A percentile compares a stretch with the other conserved stretches of the same genome.
Evolutionary conservation across 75 land plant species (phyloP).

Genomic region (Selaginella moellendorffii): DNA sequence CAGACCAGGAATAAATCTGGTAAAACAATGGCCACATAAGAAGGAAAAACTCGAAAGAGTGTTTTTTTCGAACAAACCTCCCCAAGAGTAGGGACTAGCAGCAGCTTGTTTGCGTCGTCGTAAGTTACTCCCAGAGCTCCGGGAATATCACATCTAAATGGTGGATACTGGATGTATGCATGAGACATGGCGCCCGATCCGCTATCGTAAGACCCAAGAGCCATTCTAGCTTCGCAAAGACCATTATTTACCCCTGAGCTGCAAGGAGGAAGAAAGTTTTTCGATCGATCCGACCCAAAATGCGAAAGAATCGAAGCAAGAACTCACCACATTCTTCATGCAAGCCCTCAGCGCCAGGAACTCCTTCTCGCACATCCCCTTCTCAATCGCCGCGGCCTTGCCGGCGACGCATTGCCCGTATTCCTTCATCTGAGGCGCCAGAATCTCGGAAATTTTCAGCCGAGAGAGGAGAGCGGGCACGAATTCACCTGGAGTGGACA

Average conservation of each 20-base stretch:
- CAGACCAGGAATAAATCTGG: constrained; percentile 77
- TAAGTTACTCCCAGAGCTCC: constrained; percentile 59
- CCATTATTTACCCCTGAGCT: neutral
- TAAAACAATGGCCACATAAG: neutral
- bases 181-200: constrained; percentile 75
- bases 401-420: constrained; percentile 74
- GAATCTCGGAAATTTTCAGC: too few relatives aligned
- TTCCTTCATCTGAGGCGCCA: constrained; percentile 47
- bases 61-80: constrained; percentile 39
- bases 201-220: neutral
- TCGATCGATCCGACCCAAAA: neutral
- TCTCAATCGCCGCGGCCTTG: constrained; percentile 73
- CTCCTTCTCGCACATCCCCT: constrained; percentile 74
- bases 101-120: constrained; percentile 82
- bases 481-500: neutral
- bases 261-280: neutral
- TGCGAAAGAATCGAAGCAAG: too few relatives aligned
- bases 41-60: too few relatives aligned
- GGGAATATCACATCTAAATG: constrained; percentile 63
- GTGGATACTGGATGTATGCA: constrained; percentile 81
- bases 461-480: too few relatives aligned
- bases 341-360: constrained; percentile 61
- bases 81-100: constrained; percentile 50
- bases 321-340: constrained; percentile 56
- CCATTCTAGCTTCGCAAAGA: neutral